Conservation (phyloP, 2,329 filamentous ascomycete species). For the Verticillium nubilum region DNA sequence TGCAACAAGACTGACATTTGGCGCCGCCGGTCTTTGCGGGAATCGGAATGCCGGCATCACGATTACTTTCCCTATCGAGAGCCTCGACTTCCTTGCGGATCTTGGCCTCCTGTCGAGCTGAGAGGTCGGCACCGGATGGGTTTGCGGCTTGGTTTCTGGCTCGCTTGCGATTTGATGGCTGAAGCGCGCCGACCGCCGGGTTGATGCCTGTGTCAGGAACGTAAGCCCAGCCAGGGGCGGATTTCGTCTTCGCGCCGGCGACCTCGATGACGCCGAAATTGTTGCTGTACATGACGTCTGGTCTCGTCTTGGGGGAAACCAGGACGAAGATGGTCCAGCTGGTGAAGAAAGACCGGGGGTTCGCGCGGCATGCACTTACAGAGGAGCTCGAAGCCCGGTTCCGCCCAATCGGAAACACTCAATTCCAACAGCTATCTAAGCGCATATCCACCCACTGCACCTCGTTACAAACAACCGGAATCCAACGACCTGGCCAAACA, state of each 20-base stretch:
- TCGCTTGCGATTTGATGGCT: conserved; percentile 63
- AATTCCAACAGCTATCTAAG: neutral
- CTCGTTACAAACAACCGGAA: neutral
- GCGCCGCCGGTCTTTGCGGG: conserved; percentile 47
- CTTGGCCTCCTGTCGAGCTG: conserved; percentile 77
- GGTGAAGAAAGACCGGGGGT: neutral
- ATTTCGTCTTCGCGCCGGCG: conserved; percentile 61
- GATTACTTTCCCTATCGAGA: conserved; percentile 73
- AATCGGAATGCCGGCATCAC: conserved; percentile 66
- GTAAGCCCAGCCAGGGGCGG: conserved; percentile 87
- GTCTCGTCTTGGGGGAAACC: neutral
- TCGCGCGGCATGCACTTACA: neutral
- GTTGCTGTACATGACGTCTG: conserved; percentile 38
- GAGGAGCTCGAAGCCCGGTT: neutral
- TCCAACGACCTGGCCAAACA: neutral
- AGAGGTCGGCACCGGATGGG: conserved; percentile 58
- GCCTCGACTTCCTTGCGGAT: conserved; percentile 76
- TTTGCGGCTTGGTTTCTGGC: conserved; percentile 54
- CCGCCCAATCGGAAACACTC: neutral
- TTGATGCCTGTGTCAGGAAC: conserved; percentile 68
- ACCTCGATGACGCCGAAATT: conserved; percentile 79
- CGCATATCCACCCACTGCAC: neutral
- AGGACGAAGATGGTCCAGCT: neutral
- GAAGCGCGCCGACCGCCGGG: conserved; percentile 46
- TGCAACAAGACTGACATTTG: conserved; percentile 24